Base-by-base conservation (phyloP, 441 rosid genomes). In the Adansonia madagascariensis region DNA sequence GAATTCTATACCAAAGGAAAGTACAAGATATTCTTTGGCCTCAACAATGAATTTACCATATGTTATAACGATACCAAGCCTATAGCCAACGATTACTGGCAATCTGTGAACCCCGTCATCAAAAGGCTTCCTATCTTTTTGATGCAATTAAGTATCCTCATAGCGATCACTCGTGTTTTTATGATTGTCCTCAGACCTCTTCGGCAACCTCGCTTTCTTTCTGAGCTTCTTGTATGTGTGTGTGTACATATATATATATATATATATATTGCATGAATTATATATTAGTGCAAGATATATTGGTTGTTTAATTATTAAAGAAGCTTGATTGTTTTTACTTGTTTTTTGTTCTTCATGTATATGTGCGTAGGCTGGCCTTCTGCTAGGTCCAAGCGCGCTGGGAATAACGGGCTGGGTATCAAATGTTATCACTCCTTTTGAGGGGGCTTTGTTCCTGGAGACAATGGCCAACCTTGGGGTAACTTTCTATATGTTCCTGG, bases 401-500 rank as follows among this genome's bases (percentile, higher is more conserved):
- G 84, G 81, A 10, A 4, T 7, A 2, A 10, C 6, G 14, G 0
- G 2, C 0, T 0, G 9, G 8, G 71, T 80, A 0, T 62, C 75
- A 0, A 3, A 1, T 1, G 6, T 20, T 1, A 6, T 88, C 0
- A 76, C 18, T 75, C 92, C 92, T 0, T 66, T 78, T 0, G 79
- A 76, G 41, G 78, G 77, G 3, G 74, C 68, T 15, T 70, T 80
- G 82, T 78, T 83, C 22, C 66, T 86, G 3, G 89, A 89, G 76
- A 86, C 88, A 2, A 76, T 85, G 76, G 87, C 82, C 0, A 82
- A 85, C 9, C 55, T 89, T 2, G 85, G 85, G 4, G 73, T 86
- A 0, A 79, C 82, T 43, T 88, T 82, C 78, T 85, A 86, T 74
- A 79, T 84, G 79, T 89, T 88, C 71, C 57, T 88, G 5, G 88